Conservation (phyloP, 805 yeast genomes). For the Kregervanrija fluxuum region DNA sequence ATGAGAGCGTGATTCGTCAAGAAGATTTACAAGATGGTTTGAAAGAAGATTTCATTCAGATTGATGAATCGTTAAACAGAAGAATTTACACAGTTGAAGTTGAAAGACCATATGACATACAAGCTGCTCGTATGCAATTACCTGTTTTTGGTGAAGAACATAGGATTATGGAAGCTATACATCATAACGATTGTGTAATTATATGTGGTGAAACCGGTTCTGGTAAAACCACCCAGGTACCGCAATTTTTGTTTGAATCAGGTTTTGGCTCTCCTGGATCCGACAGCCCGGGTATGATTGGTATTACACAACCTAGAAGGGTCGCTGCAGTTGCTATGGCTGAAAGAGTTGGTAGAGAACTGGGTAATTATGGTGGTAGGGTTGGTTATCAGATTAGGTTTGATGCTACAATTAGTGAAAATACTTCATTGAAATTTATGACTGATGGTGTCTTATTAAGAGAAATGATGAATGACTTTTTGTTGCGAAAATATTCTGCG, state of each 20-base stretch:
- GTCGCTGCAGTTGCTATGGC: constrained; percentile 95
- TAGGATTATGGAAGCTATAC: constrained; percentile 89
- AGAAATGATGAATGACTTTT: constrained; percentile 86
- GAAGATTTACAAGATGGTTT: constrained; percentile 71
- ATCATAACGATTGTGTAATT: constrained; percentile 83
- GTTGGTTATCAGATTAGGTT: constrained; percentile 83
- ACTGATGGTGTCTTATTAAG: constrained; percentile 90
- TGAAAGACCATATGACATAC: constrained; percentile 58
- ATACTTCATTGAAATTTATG: constrained; percentile 80
- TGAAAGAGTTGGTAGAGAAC: constrained; percentile 64
- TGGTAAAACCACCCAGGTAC: constrained; percentile 97
- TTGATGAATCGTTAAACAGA: constrained; percentile 46
- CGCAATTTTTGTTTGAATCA: constrained; percentile 89
- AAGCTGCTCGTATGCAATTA: constrained; percentile 56
- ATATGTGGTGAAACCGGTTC: constrained; percentile 98
- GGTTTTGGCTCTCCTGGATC: constrained; percentile 67
- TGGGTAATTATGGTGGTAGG: constrained; percentile 61
- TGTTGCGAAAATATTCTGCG: constrained; percentile 74
- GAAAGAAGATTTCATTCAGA: constrained; percentile 51
- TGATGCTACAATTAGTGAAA: constrained; percentile 55
- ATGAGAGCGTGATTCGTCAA: constrained; percentile 49
- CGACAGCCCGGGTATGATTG: constrained; percentile 87
- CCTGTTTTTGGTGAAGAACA: constrained; percentile 93
- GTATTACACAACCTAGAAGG: constrained; percentile 91
- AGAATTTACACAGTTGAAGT: constrained; percentile 65